Base-by-base conservation (phyloP, 148 eudicot species). In the Vaccinium vitisidaea region DNA sequence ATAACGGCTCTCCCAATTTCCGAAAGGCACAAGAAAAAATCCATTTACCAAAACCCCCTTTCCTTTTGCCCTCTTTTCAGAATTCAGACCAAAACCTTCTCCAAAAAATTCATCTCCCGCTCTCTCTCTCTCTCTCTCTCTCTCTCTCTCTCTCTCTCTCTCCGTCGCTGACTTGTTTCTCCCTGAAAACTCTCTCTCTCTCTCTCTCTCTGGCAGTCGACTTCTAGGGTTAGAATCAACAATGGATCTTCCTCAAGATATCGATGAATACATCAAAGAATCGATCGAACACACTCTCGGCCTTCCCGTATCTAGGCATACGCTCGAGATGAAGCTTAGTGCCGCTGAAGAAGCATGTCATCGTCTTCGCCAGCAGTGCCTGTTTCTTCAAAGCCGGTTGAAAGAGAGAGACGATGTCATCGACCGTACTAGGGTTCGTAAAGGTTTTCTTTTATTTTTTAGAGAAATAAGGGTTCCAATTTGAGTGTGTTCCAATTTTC, bases 371-470 rank as follows among this genome's bases (percentile, higher is more conserved):
- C 69, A 83, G 23, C 98, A 95, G 85, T 92, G 92, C 85, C 69
- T 97, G 2, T 65, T 77, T 6, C 14, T 93, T 8, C 95, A 85
- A 3, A 59, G 86, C 21, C 89, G 85, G 84, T 85, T 95, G 69
- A 90, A 88, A 65, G 92, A 92, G 52, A 94, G 93, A 86, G 94
- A 95, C 21, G 85, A 92, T 10, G 50, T 87, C 50, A 84, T 97
- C 73, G 88, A 94, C 54, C 92, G 92, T 43, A 88, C 93, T 90
- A 95, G 94, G 98, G 99, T 97, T 90, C 79, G 92, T 87, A 59
- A 54, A 39, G n/a, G 39, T 36, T 36, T 36, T 36, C 39, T 65
- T 43, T 73, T 65, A 67, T 4, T 43, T 4, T 43, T 0, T 43
- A 5, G 46, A 5, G 46, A 43, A 3, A 43, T 43, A 43, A 43